These are phyloP conservation scores for Dictyostelium brefeldianum DNA, from an alignment of 78 protist genomes.

Conservation along the genomic window DNA sequence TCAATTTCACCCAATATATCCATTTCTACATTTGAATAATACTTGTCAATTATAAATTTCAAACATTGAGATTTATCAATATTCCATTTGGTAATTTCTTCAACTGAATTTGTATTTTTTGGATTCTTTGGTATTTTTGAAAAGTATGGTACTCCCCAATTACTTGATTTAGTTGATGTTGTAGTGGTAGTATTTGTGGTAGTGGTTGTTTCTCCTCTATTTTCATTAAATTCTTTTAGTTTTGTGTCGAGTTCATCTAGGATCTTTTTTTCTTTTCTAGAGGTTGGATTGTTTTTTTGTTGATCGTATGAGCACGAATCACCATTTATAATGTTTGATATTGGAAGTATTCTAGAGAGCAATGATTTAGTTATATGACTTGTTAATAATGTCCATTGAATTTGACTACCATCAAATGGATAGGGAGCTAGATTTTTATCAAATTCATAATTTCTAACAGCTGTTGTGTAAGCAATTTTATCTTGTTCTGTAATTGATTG, in stretches of 20 bases:
- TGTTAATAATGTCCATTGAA: conserved; percentile 52
- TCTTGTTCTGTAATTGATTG: not conserved
- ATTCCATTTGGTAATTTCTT: conserved; percentile 47
- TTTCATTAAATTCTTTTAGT: conserved; percentile 30
- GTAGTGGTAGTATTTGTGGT: not conserved
- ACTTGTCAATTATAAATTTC: not conserved
- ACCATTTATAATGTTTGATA: conserved; percentile 54
- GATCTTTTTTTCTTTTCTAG: conserved; percentile 30
- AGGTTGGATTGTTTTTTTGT: not conserved
- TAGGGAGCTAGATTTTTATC: conserved; percentile 66
- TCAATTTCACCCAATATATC: conserved; percentile 58
- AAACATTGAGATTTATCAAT: conserved; percentile 44
- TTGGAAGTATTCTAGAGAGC: conserved; percentile 27
- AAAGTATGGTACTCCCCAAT: conserved; percentile 77
- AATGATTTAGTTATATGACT: not conserved
- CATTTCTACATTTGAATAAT: conserved; percentile 6
- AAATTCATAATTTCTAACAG: conserved; percentile 41
- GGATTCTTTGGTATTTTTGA: conserved; percentile 51
- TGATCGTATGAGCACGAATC: conserved; percentile 39
- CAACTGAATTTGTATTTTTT: not conserved
- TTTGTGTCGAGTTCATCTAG: conserved; percentile 29
- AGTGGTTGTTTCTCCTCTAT: not conserved
- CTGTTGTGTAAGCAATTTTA: not conserved
- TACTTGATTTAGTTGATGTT: not conserved
- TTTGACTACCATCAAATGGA: conserved; percentile 31